Evolutionary conservation across 768 basidiomycete genomes (phyloP), one percentile per base, ranked within the genome.

Genomic region (Suillus decipiens): DNA sequence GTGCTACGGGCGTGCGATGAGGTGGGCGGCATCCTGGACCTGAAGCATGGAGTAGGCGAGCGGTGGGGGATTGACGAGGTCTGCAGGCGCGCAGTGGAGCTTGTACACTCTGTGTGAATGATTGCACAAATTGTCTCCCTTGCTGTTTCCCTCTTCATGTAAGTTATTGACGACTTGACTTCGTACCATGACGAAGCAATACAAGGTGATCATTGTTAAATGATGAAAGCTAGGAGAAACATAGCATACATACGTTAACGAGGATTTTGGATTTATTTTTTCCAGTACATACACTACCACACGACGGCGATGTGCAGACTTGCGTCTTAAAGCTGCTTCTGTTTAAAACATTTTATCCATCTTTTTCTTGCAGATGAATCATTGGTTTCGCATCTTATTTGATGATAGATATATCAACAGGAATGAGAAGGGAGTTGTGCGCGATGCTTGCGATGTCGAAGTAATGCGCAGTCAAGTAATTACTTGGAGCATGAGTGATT

Each of bases 1-100:
- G 78, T 99, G 37, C 80, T 99, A 48, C 78, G 83, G 48, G 96
- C 96, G 10, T 93, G 90, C 70, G 94, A 97, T 75, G 96, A 97
- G 76, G 81, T 99, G 65, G 97, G 97, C 34, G 89, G 91, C 70
- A 73, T 92, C 34, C 78, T 99, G 66, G 95, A 96, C 77, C 78
- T 99, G 77, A 98, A 97, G 79, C 90, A 95, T 73, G 89, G 88
- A 2, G 64, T 67, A 15, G 77, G 78, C 2, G 89, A 92, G 73
- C 80, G 93, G 70, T 96, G 95, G 95, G 74, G 82, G 36, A 70
- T 96, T 34, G 89, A 96, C 65, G 84, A 89, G 71, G 85, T 96
- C 59, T 82, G 86, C 61, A 80, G 77, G 62, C 80, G 83, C 63
- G 93, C 95, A 12, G 87, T 85, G 34, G 93, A 96, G 71, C 76